A percentile compares a stretch with the other conserved stretches of the same genome.
Conservation (phyloP, 805 yeast species). For the Kregervanrija pseudodelftensis region DNA sequence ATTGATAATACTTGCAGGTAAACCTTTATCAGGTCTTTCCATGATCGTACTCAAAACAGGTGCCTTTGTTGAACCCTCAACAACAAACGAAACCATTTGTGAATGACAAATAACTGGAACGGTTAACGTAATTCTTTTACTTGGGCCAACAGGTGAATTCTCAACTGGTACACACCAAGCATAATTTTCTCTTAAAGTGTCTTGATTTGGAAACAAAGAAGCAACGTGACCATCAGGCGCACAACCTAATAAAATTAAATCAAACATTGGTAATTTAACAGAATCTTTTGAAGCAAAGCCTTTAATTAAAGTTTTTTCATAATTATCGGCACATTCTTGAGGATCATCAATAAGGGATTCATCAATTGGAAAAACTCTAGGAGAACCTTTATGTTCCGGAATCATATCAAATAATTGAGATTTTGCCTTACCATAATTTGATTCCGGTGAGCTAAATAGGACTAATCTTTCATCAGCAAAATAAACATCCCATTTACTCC, state of each 20-base stretch:
- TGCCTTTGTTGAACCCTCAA: slow-evolving; percentile 93
- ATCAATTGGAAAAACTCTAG: slow-evolving; percentile 78
- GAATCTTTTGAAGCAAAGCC: slow-evolving; percentile 96
- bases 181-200: slow-evolving; percentile 75
- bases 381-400: slow-evolving; percentile 42
- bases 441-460: slow-evolving; percentile 73
- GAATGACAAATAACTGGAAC: slow-evolving; percentile 95
- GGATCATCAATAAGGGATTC: slow-evolving; percentile 68
- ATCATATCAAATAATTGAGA: slow-evolving; percentile 71
- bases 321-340: slow-evolving; percentile 89
- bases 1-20: slow-evolving; percentile 89
- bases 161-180: slow-evolving; percentile 96
- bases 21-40: slow-evolving; percentile 95
- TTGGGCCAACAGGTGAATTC: slow-evolving; percentile 86
- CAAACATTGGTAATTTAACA: slow-evolving; percentile 93
- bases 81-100: slow-evolving; percentile 87
- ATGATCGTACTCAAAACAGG: slow-evolving; percentile 84
- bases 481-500: slow-evolving; percentile 94
- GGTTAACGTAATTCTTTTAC: slow-evolving; percentile 78
- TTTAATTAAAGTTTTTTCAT: slow-evolving; percentile 77
- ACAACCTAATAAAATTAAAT: slow-evolving; percentile 84
- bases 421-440: slow-evolving; percentile 87
- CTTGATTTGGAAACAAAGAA: slow-evolving; percentile 90
- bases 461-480: slow-evolving; percentile 96
- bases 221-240: slow-evolving; percentile 99